Percentiles rank a stretch among this genome's conserved stretches.
Evolutionary conservation across 805 yeast genomes (phyloP).

Genomic region (Metschnikowia bowlesiae): DNA sequence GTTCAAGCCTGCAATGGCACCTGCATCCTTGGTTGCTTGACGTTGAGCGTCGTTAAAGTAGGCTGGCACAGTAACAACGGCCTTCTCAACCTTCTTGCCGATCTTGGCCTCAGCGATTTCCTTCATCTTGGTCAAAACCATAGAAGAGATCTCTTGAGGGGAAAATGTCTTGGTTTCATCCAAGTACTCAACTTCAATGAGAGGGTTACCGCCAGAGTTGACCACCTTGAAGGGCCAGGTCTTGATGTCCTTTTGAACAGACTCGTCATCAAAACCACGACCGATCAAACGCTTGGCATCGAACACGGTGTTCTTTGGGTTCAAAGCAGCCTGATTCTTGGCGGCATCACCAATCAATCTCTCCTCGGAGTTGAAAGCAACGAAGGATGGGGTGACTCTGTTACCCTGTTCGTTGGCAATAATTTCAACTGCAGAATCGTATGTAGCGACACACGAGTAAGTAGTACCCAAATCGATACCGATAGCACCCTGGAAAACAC

Average conservation of each 20-base stretch:
- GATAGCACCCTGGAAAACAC: slow-evolving; percentile 37
- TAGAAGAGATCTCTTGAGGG: slow-evolving; percentile 47
- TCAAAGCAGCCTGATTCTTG: slow-evolving; percentile 48
- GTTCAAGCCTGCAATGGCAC: slow-evolving; percentile 49
- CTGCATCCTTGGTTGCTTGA: slow-evolving; percentile 51
- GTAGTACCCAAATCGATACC: slow-evolving; percentile 53
- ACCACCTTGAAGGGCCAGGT: slow-evolving; percentile 46
- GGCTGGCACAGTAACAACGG: slow-evolving; percentile 48
- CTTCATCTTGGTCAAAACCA: slow-evolving; percentile 49
- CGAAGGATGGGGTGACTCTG: slow-evolving; percentile 50
- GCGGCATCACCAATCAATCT: slow-evolving; percentile 51
- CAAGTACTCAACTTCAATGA: slow-evolving; percentile 44
- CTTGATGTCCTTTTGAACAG: slow-evolving; percentile 54
- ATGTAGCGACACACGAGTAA: slow-evolving; percentile 49
- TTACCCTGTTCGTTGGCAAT: slow-evolving; percentile 51
- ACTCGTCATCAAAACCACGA: slow-evolving; percentile 56
- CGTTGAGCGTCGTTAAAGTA: slow-evolving; percentile 48
- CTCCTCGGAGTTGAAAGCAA: slow-evolving; percentile 46
- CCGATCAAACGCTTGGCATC: slow-evolving; percentile 54
- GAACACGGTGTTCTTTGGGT: slow-evolving; percentile 48
- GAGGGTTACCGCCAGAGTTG: slow-evolving; percentile 44
- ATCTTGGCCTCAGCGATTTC: slow-evolving; percentile 85
- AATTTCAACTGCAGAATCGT: slow-evolving; percentile 46
- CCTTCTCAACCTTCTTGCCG: slow-evolving; percentile 66
- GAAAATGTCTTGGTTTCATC: slow-evolving; percentile 45